A percentile compares a stretch with the other conserved stretches of the same genome.
Conservation (phyloP, 345 rosid species). For the Nasturtium officinale region DNA sequence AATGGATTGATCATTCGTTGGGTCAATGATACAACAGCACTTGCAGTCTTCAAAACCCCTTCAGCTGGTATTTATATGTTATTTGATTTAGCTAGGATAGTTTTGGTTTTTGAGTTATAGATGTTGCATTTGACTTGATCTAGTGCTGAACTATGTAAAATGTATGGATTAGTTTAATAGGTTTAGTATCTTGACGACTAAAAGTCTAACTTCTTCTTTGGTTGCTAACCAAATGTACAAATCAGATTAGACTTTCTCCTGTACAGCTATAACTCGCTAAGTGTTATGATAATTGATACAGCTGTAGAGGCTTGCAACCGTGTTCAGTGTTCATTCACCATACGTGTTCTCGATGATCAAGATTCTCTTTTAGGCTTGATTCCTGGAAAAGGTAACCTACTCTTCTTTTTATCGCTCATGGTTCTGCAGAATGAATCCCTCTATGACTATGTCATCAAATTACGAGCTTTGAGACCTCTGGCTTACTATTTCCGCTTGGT, state of each 20-base stretch:
- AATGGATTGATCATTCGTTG: slow-evolving; percentile 73
- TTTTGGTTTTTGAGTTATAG: too few species aligned
- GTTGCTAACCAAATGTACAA: neutral
- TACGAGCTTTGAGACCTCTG: neutral
- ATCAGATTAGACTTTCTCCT: neutral
- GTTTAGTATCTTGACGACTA: slow-evolving; percentile 4
- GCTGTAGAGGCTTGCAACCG: slow-evolving; percentile 69
- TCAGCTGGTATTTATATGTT: slow-evolving; percentile 54
- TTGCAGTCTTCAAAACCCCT: slow-evolving; percentile 84
- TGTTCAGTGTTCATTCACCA: slow-evolving; percentile 62
- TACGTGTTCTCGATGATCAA: slow-evolving; percentile 67
- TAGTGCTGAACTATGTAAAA: neutral
- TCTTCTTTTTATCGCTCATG: neutral
- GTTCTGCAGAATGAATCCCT: neutral
- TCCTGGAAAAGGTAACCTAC: slow-evolving; percentile 58
- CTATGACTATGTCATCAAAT: slow-evolving; percentile 2
- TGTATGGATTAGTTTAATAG: slow-evolving; percentile 1
- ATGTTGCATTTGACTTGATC: slow-evolving; percentile 1
- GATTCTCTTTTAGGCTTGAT: slow-evolving; percentile 63
- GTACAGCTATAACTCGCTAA: slow-evolving; percentile 9
- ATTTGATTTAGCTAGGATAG: neutral
- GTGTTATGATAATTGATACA: slow-evolving; percentile 48
- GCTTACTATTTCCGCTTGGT: neutral
- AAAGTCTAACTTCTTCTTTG: neutral
- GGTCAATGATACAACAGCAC: slow-evolving; percentile 87